phyloP scores from a whole-genome alignment of 768 basidiomycete species.

The Tylopilus vinaceipallidus region DNA sequence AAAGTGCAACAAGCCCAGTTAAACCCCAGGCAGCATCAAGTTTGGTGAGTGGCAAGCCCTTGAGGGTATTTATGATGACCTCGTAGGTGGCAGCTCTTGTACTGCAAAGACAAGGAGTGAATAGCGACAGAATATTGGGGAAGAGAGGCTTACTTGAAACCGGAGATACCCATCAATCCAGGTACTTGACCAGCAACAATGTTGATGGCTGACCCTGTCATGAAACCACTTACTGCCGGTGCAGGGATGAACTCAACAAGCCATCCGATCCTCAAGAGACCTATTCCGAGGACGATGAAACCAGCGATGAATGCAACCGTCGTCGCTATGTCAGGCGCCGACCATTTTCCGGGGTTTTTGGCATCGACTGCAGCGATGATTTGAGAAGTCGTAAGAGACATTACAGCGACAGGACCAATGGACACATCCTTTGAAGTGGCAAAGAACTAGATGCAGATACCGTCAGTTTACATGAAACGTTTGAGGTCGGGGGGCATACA shows the following conservation, averaged over 20 bases:
- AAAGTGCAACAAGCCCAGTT: constrained; percentile 66
- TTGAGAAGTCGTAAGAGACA: constrained; percentile 86
- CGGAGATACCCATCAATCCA: constrained; percentile 81
- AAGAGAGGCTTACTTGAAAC: constrained; percentile 65
- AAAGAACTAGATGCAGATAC: constrained; percentile 61
- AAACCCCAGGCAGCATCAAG: constrained; percentile 92
- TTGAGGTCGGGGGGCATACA: constrained; percentile 41
- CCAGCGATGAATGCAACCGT: constrained; percentile 84
- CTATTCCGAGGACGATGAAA: constrained; percentile 88
- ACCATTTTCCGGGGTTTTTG: constrained; percentile 55
- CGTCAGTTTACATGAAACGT: neutral
- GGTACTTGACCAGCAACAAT: constrained; percentile 89
- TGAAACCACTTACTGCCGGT: constrained; percentile 84
- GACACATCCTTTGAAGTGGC: constrained; percentile 98
- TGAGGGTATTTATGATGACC: constrained; percentile 92
- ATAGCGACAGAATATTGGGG: neutral
- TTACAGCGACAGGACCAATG: constrained; percentile 99
- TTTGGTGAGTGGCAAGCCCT: constrained; percentile 65
- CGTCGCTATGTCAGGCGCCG: constrained; percentile 75
- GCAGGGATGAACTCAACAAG: constrained; percentile 91
- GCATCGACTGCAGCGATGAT: constrained; percentile 68
- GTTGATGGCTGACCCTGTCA: constrained; percentile 97
- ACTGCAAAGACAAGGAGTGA: constrained; percentile 37
- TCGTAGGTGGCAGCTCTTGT: constrained; percentile 82
- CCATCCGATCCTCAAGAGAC: constrained; percentile 89